phyloP scores from a whole-genome alignment of 2,329 filamentous ascomycete species.

The Monosporascus sp. region DNA sequence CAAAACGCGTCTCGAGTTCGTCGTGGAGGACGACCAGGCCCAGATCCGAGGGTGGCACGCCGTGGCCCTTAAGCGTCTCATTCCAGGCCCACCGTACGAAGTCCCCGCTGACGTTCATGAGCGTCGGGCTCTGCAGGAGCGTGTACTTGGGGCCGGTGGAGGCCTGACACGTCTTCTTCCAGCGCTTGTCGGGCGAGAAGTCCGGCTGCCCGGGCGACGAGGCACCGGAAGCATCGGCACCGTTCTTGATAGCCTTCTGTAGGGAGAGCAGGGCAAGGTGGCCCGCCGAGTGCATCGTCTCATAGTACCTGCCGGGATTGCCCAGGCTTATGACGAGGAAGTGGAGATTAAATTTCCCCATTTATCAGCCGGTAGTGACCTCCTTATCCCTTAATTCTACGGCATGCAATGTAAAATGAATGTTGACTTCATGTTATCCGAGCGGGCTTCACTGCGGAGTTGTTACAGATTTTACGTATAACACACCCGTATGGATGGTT shows the following conservation, averaged over 20 bases:
- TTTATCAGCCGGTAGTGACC: background rate
- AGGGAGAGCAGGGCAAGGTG: constrained; percentile 69
- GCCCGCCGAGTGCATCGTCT: constrained; percentile 82
- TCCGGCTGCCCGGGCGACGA: constrained; percentile 34
- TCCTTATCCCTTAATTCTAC: too few species aligned
- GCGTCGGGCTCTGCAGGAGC: constrained; percentile 66
- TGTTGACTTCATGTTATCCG: too few species aligned
- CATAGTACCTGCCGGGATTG: constrained; percentile 70
- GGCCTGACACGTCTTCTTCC: constrained; percentile 46
- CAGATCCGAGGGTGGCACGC: constrained; percentile 22
- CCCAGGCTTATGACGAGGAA: constrained; percentile 84
- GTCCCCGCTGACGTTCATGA: constrained; percentile 82
- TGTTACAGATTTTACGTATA: too few species aligned
- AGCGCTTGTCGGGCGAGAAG: constrained; percentile 42
- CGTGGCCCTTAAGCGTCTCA: constrained; percentile 40
- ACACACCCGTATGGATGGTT: too few species aligned
- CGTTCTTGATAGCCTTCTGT: constrained; percentile 36
- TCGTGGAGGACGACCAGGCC: constrained; percentile 79
- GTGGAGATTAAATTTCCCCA: constrained; percentile 30
- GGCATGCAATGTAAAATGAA: too few species aligned
- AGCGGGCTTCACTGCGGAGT: too few species aligned
- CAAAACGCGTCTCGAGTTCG: constrained; percentile 71
- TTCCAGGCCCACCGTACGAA: constrained; percentile 64
- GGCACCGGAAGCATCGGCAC: too few species aligned
- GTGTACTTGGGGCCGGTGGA: constrained; percentile 50